Conservation (phyloP, 495 filamentous ascomycete genomes). For the Penicillium macrosclerotiorum region DNA sequence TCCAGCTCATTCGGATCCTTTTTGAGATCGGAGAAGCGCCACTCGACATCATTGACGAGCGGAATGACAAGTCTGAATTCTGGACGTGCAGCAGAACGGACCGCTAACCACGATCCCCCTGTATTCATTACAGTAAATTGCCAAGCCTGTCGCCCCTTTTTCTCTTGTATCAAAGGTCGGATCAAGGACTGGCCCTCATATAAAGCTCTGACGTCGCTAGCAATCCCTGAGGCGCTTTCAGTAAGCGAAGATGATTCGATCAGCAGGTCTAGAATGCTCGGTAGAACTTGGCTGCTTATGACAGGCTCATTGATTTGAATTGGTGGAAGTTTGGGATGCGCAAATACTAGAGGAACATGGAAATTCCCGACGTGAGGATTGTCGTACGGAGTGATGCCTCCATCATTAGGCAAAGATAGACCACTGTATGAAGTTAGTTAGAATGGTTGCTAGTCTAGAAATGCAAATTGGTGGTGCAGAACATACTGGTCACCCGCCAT, state of each 20-base stretch:
- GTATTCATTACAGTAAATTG: slow-evolving; percentile 54
- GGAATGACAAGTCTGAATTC: slow-evolving; percentile 46
- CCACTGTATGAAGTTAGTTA: slow-evolving; percentile 11
- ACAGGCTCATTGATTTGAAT: slow-evolving; percentile 30
- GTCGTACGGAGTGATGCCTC: slow-evolving; percentile 32
- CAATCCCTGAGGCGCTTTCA: slow-evolving; percentile 26
- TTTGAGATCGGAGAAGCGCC: slow-evolving; percentile 44
- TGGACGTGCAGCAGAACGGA: slow-evolving; percentile 40
- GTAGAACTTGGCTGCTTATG: slow-evolving; percentile 31
- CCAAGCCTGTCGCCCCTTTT: slow-evolving; percentile 42
- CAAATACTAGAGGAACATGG: slow-evolving; percentile 38
- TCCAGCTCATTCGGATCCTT: slow-evolving; percentile 40
- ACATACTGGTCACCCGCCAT: slow-evolving; percentile 48
- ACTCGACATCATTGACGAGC: slow-evolving; percentile 43
- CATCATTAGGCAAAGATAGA: slow-evolving; percentile 32
- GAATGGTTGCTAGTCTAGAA: too few species aligned
- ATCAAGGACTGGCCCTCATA: slow-evolving; percentile 53
- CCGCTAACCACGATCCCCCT: slow-evolving; percentile 44
- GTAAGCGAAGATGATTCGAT: slow-evolving; percentile 37
- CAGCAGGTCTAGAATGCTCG: slow-evolving; percentile 39
- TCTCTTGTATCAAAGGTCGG: slow-evolving; percentile 30
- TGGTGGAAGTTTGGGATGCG: slow-evolving; percentile 35
- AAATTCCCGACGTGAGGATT: slow-evolving; percentile 39
- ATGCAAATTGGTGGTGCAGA: neutral
- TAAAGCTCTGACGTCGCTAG: slow-evolving; percentile 36